Evolutionary conservation across 352 stramenopile genomes (phyloP).

Genomic region (Elongisporangium senticosum): DNA sequence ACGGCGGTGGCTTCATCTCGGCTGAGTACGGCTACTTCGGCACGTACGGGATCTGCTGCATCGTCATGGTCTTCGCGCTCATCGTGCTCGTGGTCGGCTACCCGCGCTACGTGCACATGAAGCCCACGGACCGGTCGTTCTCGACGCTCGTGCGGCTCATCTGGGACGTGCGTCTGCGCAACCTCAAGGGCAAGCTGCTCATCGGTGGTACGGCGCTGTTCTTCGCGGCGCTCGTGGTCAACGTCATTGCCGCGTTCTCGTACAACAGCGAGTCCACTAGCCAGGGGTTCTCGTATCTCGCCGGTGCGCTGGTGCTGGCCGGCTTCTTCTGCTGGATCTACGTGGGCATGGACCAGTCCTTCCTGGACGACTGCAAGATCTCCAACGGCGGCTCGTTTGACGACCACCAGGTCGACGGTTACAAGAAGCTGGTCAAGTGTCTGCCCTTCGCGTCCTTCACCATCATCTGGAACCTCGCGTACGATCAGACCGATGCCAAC

Average conservation of each 20-base stretch:
- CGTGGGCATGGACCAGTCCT: conserved; percentile 35
- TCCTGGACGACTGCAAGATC: conserved; percentile 39
- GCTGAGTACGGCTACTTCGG: conserved; percentile 71
- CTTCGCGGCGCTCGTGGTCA: conserved; percentile 34
- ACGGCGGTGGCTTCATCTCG: conserved; percentile 54
- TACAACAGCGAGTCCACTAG: conserved; percentile 18
- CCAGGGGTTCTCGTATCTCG: conserved; percentile 42
- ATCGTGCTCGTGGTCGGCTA: conserved; percentile 23
- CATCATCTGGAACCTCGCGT: conserved; percentile 54
- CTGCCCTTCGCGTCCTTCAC: conserved; percentile 56
- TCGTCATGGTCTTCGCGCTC: conserved; percentile 30
- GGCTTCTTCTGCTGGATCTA: conserved; percentile 44
- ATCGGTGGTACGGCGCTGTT: conserved; percentile 23
- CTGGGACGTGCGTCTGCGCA: conserved; percentile 13
- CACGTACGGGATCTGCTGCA: conserved; percentile 41
- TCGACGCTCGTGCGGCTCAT: conserved; percentile 36
- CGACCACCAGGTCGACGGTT: conserved; percentile 34
- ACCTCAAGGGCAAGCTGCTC: conserved; percentile 20
- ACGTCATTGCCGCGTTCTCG: conserved; percentile 50
- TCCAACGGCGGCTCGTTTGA: conserved; percentile 35
- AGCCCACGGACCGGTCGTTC: conserved; percentile 32
- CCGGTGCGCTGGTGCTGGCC: conserved; percentile 25
- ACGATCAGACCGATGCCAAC: conserved; percentile 57
- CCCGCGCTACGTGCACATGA: conserved; percentile 38
- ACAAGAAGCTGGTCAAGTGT: conserved; percentile 47